Percentiles rank a stretch among this genome's conserved stretches.
These are phyloP conservation scores for Margaritispora aquatica DNA, from an alignment of 495 filamentous ascomycete genomes.

Conservation along the genomic window DNA sequence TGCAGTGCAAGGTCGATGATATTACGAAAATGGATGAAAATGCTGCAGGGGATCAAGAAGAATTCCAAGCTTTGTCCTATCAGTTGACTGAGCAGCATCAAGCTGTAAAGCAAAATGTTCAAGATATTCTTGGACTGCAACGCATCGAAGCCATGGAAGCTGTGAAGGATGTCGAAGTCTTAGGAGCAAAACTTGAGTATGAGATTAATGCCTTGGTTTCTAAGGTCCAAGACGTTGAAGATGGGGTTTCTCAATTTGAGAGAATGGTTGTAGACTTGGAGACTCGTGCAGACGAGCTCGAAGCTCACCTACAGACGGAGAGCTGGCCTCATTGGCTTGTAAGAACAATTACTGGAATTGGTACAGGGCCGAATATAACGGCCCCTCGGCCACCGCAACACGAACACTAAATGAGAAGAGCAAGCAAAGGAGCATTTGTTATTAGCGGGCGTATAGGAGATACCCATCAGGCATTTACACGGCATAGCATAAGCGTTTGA, in stretches of 20 bases:
- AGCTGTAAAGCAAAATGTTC: constrained; percentile 54
- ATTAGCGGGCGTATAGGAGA: constrained; percentile 22
- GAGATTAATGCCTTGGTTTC: constrained; percentile 76
- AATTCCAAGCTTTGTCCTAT: constrained; percentile 61
- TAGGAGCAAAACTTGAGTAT: constrained; percentile 89
- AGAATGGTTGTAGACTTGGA: constrained; percentile 76
- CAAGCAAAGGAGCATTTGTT: constrained; percentile 1
- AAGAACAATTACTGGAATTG: constrained; percentile 52
- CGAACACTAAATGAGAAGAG: not conserved
- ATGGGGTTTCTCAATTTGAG: constrained; percentile 74
- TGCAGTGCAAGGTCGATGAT: constrained; percentile 51
- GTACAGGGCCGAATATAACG: constrained; percentile 48
- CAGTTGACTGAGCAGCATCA: constrained; percentile 61
- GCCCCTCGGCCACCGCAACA: constrained; percentile 2
- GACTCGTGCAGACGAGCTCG: constrained; percentile 62
- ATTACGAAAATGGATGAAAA: constrained; percentile 59
- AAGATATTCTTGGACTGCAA: constrained; percentile 63
- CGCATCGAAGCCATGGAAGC: constrained; percentile 60
- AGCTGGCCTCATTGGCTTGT: constrained; percentile 55
- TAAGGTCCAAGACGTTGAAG: constrained; percentile 84
- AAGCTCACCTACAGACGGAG: constrained; percentile 55
- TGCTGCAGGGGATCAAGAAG: constrained; percentile 52
- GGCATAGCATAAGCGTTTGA: constrained; percentile 7
- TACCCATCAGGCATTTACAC: constrained; percentile 24
- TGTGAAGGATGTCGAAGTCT: constrained; percentile 73